Conservation (phyloP, 139 green algal genomes). For the Eudorina sp. region DNA sequence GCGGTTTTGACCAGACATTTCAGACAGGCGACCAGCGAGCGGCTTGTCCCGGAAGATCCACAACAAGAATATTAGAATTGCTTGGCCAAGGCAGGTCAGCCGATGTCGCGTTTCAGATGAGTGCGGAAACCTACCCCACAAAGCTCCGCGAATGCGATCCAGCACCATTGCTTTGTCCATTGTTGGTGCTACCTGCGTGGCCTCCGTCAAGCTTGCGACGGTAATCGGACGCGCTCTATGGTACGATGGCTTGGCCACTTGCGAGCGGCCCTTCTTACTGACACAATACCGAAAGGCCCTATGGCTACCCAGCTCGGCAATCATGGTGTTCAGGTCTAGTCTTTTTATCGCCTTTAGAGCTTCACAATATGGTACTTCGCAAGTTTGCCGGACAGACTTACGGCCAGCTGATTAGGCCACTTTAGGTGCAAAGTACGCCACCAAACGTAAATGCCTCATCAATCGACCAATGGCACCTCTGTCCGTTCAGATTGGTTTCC, state of each 20-base stretch:
- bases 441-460: too few species aligned
- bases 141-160: constrained; percentile 56
- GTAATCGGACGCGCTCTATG: not conserved
- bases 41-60: not conserved
- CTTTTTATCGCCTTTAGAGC: too few species aligned
- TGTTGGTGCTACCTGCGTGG: not conserved
- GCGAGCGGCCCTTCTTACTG: not conserved
- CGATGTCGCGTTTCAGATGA: too few species aligned
- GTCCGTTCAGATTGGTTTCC: too few species aligned
- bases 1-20: not conserved
- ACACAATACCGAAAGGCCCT: not conserved
- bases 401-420: too few species aligned
- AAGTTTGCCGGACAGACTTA: too few species aligned
- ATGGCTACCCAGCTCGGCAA: not conserved
- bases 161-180: constrained; percentile 43
- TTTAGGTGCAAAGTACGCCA: too few species aligned
- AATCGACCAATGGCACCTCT: too few species aligned
- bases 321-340: too few species aligned
- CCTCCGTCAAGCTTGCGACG: not conserved
- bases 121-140: constrained; percentile 52
- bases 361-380: too few species aligned
- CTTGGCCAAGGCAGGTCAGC: too few species aligned
- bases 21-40: not conserved
- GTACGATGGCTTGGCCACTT: not conserved
- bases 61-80: too few species aligned